Conservation (phyloP, 441 rosid genomes). For the Omphalea diandra region DNA sequence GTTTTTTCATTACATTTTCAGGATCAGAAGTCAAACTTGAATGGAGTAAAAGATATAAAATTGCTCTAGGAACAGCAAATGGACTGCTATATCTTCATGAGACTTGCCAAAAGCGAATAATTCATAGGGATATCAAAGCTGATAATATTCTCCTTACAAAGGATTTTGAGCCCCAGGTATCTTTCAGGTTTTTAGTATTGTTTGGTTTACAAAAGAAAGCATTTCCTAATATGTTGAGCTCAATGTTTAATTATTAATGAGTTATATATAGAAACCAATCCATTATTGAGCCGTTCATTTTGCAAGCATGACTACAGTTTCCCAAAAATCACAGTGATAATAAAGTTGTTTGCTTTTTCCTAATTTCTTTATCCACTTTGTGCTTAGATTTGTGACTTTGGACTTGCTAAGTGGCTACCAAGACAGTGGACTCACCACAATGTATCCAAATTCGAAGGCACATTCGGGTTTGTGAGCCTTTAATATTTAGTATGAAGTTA, state of each 20-base stretch:
- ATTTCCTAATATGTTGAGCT: too few species aligned
- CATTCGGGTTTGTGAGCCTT: constrained; percentile 66
- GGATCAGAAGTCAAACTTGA: constrained; percentile 53
- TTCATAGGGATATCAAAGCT: constrained; percentile 91
- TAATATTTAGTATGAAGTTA: constrained; percentile 5
- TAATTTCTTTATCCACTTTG: constrained; percentile 2
- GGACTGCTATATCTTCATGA: constrained; percentile 89
- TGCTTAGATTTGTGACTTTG: constrained; percentile 82
- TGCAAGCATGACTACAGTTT: too few species aligned
- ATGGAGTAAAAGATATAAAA: constrained; percentile 80
- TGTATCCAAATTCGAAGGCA: constrained; percentile 88
- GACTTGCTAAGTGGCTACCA: constrained; percentile 95
- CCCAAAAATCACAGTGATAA: too few species aligned
- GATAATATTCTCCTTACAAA: constrained; percentile 90
- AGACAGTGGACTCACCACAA: constrained; percentile 77
- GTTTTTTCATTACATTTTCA: constrained; percentile 29
- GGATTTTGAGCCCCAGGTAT: constrained; percentile 87
- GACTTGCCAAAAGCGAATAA: constrained; percentile 73
- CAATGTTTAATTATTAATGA: too few species aligned
- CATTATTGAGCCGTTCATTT: too few species aligned
- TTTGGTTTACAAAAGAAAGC: too few species aligned
- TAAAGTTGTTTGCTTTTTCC: neutral
- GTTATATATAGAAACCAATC: too few species aligned
- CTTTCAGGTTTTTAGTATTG: too few species aligned
- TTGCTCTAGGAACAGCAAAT: constrained; percentile 78